Evolutionary conservation across 352 stramenopile species (phyloP), one percentile per base, ranked within the genome.

Genomic region (Phytophthora citrophthora): DNA sequence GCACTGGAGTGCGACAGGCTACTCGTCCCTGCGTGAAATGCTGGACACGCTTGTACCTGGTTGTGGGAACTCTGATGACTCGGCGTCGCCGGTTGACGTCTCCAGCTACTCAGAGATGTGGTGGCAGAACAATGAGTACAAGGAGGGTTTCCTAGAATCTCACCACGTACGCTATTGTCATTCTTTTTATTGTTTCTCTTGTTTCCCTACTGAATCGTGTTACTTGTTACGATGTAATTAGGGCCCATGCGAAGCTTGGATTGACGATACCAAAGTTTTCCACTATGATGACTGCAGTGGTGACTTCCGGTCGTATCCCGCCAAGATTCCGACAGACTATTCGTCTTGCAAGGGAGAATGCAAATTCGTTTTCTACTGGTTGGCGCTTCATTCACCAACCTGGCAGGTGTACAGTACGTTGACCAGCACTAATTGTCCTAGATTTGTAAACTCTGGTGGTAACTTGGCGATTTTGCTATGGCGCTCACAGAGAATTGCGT

Each of bases 221-320:
- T 20, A 20, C 20, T 20, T 20, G 20, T 20, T 20, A 20, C 20
- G 20, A 20, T 20, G 20, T 20, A 20, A 1, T 20, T 15, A 77
- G 69, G 74, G 78, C 5, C 76, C 78, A 13, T 88, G 78, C 23
- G 78, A 88, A 61, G 65, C 58, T 11, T 88, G 73, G 76, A 82
- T 88, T 44, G 76, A 80, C 53, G 31, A 72, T 31, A 84, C 46
- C 11, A 64, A 48, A 16, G 71, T 86, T 1, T 78, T 81, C 16
- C 64, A 82, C 46, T 67, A 82, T 32, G 71, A 82, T 45, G 71
- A 88, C 63, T 90, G 81, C 18, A 61, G 56, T 11, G 67, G 52
- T 34, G 38, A 63, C 2, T 90, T 75, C 54, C 63, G 62, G 12
- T 24, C 18, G 6, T 86, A 72, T 61, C 77, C 79, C 1, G 81